phyloP scores from a whole-genome alignment of 495 filamentous ascomycete species.

The Cladorrhinum samala region DNA sequence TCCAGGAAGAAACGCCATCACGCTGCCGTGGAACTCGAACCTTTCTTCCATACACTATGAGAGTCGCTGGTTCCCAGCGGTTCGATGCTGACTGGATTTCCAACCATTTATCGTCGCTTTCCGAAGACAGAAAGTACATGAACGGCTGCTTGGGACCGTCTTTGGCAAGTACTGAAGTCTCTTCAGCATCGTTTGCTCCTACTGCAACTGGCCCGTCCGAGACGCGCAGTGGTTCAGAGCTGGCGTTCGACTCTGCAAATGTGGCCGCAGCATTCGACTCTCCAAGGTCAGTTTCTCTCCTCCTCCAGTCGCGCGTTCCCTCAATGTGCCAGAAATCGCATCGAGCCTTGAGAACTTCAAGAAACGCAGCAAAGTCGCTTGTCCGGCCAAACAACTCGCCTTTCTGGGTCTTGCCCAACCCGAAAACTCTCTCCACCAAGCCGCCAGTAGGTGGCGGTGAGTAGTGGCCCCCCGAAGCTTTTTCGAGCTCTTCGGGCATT shows the following conservation, averaged over 20 bases:
- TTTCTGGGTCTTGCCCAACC: constrained; percentile 20
- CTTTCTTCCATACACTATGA: constrained; percentile 55
- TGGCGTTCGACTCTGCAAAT: no score
- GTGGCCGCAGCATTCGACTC: no score
- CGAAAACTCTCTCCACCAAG: constrained; percentile 41
- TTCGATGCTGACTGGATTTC: not conserved
- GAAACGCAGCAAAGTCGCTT: constrained; percentile 60
- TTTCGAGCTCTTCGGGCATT: constrained; percentile 67
- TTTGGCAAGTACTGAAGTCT: not conserved
- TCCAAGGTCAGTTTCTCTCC: constrained; percentile 35
- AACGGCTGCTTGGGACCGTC: constrained; percentile 14
- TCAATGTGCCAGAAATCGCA: constrained; percentile 72
- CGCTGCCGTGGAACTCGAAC: constrained; percentile 46
- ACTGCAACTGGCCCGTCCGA: not conserved
- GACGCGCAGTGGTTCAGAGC: constrained; percentile 1
- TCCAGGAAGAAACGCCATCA: constrained; percentile 46
- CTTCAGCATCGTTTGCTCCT: not conserved
- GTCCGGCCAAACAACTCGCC: constrained; percentile 43
- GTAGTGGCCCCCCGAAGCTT: constrained; percentile 57
- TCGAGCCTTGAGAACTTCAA: constrained; percentile 59
- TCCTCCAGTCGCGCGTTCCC: constrained; percentile 58
- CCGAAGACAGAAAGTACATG: constrained; percentile 28
- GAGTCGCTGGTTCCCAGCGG: constrained; percentile 41
- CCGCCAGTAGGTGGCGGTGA: constrained; percentile 43
- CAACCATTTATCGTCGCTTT: constrained; percentile 18